Conservation (phyloP, 2,329 filamentous ascomycete species). For the Dryadomyces quercus-mongolicae region DNA sequence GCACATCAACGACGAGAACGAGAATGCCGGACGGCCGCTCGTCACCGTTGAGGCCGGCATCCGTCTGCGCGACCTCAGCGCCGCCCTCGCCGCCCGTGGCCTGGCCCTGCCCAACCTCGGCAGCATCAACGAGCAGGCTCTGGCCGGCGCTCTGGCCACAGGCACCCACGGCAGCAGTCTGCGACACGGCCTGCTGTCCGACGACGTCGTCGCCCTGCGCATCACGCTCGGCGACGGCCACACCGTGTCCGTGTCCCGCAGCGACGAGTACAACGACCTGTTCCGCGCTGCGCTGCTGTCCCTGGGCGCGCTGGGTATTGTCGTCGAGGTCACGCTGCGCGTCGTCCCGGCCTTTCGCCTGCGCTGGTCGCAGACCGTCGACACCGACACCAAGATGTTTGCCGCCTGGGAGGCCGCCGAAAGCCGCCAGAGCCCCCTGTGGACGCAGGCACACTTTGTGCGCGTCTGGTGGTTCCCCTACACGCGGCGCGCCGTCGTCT, state of each 20-base stretch:
- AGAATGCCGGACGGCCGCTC: slow-evolving; percentile 19
- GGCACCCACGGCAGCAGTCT: slow-evolving; percentile 87
- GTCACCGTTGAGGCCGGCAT: slow-evolving; percentile 84
- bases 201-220: slow-evolving; percentile 60
- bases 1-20: slow-evolving; percentile 41
- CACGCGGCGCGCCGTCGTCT: slow-evolving; percentile 74
- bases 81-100: slow-evolving; percentile 59
- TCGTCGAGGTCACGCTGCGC: slow-evolving; percentile 78
- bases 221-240: slow-evolving; percentile 75
- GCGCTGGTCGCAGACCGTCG: slow-evolving; percentile 71
- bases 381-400: slow-evolving; percentile 56
- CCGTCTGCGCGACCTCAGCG: slow-evolving; percentile 61
- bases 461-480: slow-evolving; percentile 98
- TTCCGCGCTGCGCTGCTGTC: slow-evolving; percentile 83
- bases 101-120: slow-evolving; percentile 85
- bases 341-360: slow-evolving; percentile 74
- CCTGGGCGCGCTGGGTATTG: slow-evolving; percentile 80
- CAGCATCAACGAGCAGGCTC: slow-evolving; percentile 88
- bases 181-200: slow-evolving; percentile 70
- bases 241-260: slow-evolving; percentile 55
- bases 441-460: slow-evolving; percentile 79
- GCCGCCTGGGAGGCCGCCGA: slow-evolving; percentile 57
- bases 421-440: slow-evolving; percentile 53
- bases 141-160: slow-evolving; percentile 85
- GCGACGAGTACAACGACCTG: slow-evolving; percentile 54